Evolutionary conservation across 164 flowering plant species (phyloP).

Genomic region (Chimonanthus salicifolius): DNA sequence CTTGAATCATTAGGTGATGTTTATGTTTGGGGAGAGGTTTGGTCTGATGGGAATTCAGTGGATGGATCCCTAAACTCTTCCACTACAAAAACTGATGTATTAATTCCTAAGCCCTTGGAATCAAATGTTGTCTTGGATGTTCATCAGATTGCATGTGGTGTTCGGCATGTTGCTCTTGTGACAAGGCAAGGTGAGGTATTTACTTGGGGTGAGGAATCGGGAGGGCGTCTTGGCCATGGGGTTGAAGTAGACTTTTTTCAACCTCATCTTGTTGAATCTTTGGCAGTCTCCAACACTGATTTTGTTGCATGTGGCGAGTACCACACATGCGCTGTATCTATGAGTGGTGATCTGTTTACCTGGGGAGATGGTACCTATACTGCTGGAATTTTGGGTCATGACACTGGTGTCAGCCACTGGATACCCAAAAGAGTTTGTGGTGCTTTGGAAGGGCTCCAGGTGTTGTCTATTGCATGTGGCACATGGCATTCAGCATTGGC

Average conservation of each 20-base stretch:
- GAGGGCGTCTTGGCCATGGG: constrained; percentile 91
- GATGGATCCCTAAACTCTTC: constrained; percentile 31
- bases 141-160: constrained; percentile 78
- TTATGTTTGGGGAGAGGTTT: constrained; percentile 87
- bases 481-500: constrained; percentile 76
- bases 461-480: constrained; percentile 73
- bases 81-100: constrained; percentile 48
- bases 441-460: constrained; percentile 70
- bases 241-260: constrained; percentile 45
- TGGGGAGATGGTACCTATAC: constrained; percentile 83
- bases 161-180: constrained; percentile 73
- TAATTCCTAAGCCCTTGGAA: constrained; percentile 69
- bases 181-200: constrained; percentile 92
- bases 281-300: constrained; percentile 52
- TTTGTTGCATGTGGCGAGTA: constrained; percentile 77
- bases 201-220: constrained; percentile 92
- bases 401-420: constrained; percentile 72
- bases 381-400: constrained; percentile 76
- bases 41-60: constrained; percentile 47
- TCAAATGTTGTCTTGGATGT: constrained; percentile 84
- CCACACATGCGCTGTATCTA: constrained; percentile 79
- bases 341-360: constrained; percentile 61
- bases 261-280: constrained; percentile 69
- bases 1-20: constrained; percentile 88
- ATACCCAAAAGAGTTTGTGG: constrained; percentile 72